phyloP scores from a whole-genome alignment of 2,329 filamentous ascomycete species.

The Monilinia fructicola region DNA sequence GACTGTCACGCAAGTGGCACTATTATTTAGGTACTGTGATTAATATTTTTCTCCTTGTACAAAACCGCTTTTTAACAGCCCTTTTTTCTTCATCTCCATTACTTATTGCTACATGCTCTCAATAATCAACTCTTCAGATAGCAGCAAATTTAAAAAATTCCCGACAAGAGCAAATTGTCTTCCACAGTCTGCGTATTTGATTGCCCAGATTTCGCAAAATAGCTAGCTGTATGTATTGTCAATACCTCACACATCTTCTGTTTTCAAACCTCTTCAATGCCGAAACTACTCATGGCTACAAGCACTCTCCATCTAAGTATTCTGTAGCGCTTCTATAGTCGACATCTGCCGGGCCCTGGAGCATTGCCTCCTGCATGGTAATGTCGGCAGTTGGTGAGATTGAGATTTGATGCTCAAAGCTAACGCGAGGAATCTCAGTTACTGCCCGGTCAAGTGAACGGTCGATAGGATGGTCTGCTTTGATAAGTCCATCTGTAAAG shows the following conservation, averaged over 20 bases:
- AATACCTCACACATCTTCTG: background rate
- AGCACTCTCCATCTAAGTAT: background rate
- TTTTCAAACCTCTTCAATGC: background rate
- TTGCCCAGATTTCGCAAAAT: background rate
- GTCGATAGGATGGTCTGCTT: background rate
- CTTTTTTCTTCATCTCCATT: background rate
- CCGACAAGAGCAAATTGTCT: background rate
- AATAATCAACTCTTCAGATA: slow-evolving; percentile 1
- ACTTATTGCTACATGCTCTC: background rate
- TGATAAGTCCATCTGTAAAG: background rate
- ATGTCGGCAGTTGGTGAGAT: background rate
- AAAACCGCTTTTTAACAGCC: background rate
- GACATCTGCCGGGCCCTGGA: background rate
- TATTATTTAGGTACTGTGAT: slow-evolving; percentile 21
- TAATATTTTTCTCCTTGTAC: slow-evolving; percentile 14
- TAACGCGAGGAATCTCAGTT: background rate
- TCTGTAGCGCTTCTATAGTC: background rate
- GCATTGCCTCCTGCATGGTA: background rate
- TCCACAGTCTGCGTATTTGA: background rate
- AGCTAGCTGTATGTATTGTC: slow-evolving; percentile 4
- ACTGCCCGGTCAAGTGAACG: background rate
- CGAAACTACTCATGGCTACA: background rate
- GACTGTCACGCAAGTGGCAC: slow-evolving; percentile 9
- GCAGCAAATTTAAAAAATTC: background rate
- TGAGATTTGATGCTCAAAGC: background rate